These are phyloP conservation scores for Chaetomiaceae sp. DNA, from an alignment of 2,329 filamentous ascomycete species.

Conservation along the genomic window DNA sequence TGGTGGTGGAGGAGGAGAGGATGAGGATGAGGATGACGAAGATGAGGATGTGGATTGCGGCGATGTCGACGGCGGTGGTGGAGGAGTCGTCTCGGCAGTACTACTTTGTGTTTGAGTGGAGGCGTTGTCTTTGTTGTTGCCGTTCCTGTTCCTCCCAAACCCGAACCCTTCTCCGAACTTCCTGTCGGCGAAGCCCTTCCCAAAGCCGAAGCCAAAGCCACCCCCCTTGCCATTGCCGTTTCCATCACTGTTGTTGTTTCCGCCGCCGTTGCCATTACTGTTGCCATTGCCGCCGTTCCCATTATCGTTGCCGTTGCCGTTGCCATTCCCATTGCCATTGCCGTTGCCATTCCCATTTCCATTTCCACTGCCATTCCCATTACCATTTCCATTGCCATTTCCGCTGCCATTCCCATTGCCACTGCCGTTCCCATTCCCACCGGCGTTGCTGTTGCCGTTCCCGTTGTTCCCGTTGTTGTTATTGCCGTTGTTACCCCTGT, in stretches of 20 bases:
- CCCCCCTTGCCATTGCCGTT: neutral
- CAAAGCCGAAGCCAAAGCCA: neutral
- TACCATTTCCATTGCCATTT: constrained; percentile 4
- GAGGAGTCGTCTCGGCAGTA: constrained; percentile 1
- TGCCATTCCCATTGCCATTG: neutral
- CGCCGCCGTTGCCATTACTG: neutral
- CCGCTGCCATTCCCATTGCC: constrained; percentile 2
- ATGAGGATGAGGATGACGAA: neutral
- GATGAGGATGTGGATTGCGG: neutral
- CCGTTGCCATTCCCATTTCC: neutral
- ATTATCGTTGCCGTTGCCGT: neutral
- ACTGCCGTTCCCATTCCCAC: neutral
- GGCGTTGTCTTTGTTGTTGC: neutral
- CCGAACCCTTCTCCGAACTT: neutral
- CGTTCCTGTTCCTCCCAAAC: constrained; percentile 9
- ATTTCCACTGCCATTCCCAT: neutral
- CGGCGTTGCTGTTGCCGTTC: no score
- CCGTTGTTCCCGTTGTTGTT: neutral
- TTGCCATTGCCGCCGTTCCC: neutral
- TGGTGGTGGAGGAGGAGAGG: neutral
- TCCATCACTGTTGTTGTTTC: neutral
- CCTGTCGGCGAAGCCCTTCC: neutral
- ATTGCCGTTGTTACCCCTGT: neutral
- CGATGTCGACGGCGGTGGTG: neutral
- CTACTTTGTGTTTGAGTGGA: neutral